These are phyloP conservation scores for Scheffersomyces stipitis DNA, from an alignment of 805 yeast genomes.

Conservation along the genomic window DNA sequence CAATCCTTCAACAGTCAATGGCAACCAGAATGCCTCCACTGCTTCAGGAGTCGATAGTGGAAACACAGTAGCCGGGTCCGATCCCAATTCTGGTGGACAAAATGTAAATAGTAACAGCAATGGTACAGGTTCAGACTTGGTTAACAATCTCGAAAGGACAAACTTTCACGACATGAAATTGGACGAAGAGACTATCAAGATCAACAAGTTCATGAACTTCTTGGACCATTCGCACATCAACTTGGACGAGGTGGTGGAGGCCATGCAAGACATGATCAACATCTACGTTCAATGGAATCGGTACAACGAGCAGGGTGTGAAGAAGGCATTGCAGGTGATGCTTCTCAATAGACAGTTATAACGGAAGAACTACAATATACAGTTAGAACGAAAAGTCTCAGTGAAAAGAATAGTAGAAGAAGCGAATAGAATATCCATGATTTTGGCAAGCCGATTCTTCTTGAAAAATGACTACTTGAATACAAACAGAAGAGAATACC, in stretches of 20 bases:
- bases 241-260: constrained; percentile 72
- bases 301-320: constrained; percentile 68
- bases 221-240: constrained; percentile 77
- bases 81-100: constrained; percentile 1
- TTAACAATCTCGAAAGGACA: constrained; percentile 1
- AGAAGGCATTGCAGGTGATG: constrained; percentile 48
- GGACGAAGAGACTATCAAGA: constrained; percentile 42
- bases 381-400: background rate
- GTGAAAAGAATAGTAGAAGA: no score
- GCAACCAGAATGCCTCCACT: background rate
- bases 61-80: background rate
- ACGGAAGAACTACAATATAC: no score
- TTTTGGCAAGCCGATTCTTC: background rate
- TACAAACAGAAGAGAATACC: no score
- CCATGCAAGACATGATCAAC: constrained; percentile 80
- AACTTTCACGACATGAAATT: constrained; percentile 26
- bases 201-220: constrained; percentile 61
- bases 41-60: background rate
- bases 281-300: constrained; percentile 83
- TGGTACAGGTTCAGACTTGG: background rate
- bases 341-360: constrained; percentile 25
- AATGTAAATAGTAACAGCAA: constrained; percentile 5
- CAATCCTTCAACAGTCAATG: background rate
- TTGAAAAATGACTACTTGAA: no score
- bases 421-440: no score